Conservation (phyloP, 768 basidiomycete genomes). For the Suillus spraguei region DNA sequence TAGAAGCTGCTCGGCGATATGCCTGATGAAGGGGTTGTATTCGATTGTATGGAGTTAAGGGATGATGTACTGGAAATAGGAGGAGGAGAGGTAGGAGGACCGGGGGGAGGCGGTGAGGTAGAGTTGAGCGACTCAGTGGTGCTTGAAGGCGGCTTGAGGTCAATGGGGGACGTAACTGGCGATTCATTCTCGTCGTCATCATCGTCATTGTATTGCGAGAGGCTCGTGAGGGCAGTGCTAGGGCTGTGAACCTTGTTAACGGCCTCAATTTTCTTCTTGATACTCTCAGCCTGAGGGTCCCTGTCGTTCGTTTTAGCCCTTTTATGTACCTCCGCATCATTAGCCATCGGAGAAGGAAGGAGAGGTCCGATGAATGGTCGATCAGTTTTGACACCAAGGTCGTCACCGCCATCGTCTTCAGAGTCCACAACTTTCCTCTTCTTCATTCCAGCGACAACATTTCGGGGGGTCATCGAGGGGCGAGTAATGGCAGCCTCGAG, state of each 20-base stretch:
- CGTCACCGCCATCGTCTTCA: constrained; percentile 47
- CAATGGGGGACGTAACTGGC: constrained; percentile 17
- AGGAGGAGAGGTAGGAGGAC: constrained; percentile 34
- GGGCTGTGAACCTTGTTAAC: constrained; percentile 27
- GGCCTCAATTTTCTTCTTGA: constrained; percentile 58
- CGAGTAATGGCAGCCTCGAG: constrained; percentile 60
- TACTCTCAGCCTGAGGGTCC: constrained; percentile 57
- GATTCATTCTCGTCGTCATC: constrained; percentile 36
- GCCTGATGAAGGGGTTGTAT: constrained; percentile 24
- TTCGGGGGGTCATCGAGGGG: constrained; percentile 34
- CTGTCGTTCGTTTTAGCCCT: constrained; percentile 24
- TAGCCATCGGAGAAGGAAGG: constrained; percentile 50
- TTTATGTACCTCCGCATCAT: constrained; percentile 19
- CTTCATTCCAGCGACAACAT: constrained; percentile 50
- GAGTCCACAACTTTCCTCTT: constrained; percentile 54
- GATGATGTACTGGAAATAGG: constrained; percentile 29
- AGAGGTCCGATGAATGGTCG: constrained; percentile 67
- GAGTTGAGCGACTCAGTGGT: constrained; percentile 27
- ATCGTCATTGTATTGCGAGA: constrained; percentile 46
- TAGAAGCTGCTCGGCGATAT: constrained; percentile 44
- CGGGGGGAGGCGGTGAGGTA: constrained; percentile 35
- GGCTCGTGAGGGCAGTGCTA: constrained; percentile 39
- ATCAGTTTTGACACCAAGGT: constrained; percentile 50
- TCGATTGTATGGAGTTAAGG: constrained; percentile 22
- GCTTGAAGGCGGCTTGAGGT: constrained; percentile 23